phyloP scores from a whole-genome alignment of 2,329 filamentous ascomycete genomes.

The Phyllosticta capitalensis region DNA sequence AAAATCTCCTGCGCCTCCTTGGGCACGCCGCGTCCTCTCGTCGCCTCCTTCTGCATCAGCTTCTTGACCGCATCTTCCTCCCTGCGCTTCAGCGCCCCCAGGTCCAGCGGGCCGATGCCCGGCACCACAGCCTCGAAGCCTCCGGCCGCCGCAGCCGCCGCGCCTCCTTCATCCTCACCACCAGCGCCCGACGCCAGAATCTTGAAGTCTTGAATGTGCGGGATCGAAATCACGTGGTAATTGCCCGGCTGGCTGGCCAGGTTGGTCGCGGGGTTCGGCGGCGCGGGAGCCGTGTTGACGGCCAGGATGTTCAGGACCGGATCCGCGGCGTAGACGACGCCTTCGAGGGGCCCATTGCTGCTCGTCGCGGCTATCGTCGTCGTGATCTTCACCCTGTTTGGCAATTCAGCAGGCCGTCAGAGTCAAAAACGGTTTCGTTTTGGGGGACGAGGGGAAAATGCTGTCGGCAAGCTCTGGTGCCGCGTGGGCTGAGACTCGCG shows the following conservation, averaged over 20 bases:
- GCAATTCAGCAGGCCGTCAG: not conserved
- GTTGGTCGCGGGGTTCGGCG: constrained; percentile 33
- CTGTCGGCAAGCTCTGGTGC: constrained; percentile 1
- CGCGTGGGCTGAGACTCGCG: not conserved
- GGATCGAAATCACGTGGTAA: constrained; percentile 52
- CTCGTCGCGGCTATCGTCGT: constrained; percentile 13
- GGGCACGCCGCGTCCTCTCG: constrained; percentile 51
- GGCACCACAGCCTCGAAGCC: constrained; percentile 37
- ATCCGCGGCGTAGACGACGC: constrained; percentile 53
- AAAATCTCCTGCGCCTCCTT: constrained; percentile 55
- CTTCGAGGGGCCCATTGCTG: constrained; percentile 45
- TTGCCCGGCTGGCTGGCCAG: constrained; percentile 38
- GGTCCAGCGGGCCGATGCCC: constrained; percentile 44
- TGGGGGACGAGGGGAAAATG: not conserved
- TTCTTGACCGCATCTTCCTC: constrained; percentile 47
- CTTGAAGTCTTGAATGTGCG: constrained; percentile 49
- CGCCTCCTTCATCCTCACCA: constrained; percentile 18
- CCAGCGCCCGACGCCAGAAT: constrained; percentile 35
- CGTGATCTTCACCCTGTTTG: constrained; percentile 46
- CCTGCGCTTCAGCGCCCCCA: constrained; percentile 43
- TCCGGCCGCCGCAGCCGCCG: constrained; percentile 13
- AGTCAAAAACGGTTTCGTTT: not conserved
- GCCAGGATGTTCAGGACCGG: constrained; percentile 52
- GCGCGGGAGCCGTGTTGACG: constrained; percentile 45
- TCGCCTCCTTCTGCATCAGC: constrained; percentile 48